Percentiles rank a stretch among this genome's conserved stretches.
phyloP scores from a whole-genome alignment of 2,329 filamentous ascomycete species.

The Cryphonectria parasitica region DNA sequence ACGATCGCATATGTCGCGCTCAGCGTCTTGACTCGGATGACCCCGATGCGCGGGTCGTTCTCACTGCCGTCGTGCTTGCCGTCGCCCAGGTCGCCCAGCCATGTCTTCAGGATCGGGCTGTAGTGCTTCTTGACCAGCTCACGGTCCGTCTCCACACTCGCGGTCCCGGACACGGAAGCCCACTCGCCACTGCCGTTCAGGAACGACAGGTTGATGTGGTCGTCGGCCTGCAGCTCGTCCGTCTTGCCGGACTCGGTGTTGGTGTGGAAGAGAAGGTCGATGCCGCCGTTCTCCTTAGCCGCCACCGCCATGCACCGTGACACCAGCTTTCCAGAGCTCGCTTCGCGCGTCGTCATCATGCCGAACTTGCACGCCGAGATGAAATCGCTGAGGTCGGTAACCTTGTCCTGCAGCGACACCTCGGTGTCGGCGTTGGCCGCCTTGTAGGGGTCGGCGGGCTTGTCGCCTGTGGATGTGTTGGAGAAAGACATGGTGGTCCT shows the following conservation, averaged over 20 bases:
- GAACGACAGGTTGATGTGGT: slow-evolving; percentile 81
- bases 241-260: slow-evolving; percentile 91
- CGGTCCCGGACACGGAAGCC: slow-evolving; percentile 81
- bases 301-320: slow-evolving; percentile 88
- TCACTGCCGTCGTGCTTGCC: slow-evolving; percentile 81
- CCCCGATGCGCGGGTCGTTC: slow-evolving; percentile 78
- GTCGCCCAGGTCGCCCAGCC: slow-evolving; percentile 84
- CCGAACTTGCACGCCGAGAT: slow-evolving; percentile 77
- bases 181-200: slow-evolving; percentile 77
- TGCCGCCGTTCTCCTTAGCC: slow-evolving; percentile 74
- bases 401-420: slow-evolving; percentile 70
- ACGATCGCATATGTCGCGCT: slow-evolving; percentile 74
- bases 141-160: slow-evolving; percentile 71
- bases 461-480: slow-evolving; percentile 64
- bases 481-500: slow-evolving; percentile 44
- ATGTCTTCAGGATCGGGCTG: slow-evolving; percentile 73
- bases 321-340: slow-evolving; percentile 66
- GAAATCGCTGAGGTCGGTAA: slow-evolving; percentile 74
- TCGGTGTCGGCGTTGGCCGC: slow-evolving; percentile 69
- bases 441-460: slow-evolving; percentile 77
- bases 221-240: slow-evolving; percentile 73
- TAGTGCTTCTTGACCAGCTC: slow-evolving; percentile 75
- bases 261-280: slow-evolving; percentile 88
- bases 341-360: slow-evolving; percentile 82
- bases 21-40: slow-evolving; percentile 76